A percentile compares a stretch with the other conserved stretches of the same genome.
Conservation (phyloP, 805 yeast species). For the Saccharomycopsis babjevae region DNA sequence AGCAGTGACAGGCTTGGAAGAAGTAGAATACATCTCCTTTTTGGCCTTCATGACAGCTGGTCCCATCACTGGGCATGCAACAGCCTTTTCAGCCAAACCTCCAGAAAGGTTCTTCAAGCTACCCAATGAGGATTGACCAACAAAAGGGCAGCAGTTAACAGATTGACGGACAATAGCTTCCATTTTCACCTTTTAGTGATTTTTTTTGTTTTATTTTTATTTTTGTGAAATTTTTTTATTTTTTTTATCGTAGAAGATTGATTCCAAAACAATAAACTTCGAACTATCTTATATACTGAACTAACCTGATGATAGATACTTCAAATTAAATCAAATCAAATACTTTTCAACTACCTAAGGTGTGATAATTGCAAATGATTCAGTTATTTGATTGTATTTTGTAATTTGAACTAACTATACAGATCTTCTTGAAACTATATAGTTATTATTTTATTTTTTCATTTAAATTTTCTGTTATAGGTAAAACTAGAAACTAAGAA, state of each 20-base stretch:
- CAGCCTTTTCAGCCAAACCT: constrained; percentile 46
- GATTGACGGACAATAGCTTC: constrained; percentile 73
- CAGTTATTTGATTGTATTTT: too few species aligned
- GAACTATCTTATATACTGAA: background rate
- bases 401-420: background rate
- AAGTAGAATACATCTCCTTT: constrained; percentile 25
- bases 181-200: constrained; percentile 33
- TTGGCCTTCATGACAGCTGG: constrained; percentile 41
- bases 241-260: background rate
- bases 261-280: background rate
- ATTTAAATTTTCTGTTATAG: background rate
- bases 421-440: background rate
- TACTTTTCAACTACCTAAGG: too few species aligned
- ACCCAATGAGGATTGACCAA: constrained; percentile 45
- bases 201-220: constrained; percentile 2
- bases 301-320: too few species aligned
- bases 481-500: background rate
- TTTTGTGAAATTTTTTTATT: background rate
- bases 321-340: too few species aligned
- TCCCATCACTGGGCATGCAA: constrained; percentile 85
- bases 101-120: constrained; percentile 48
- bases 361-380: too few species aligned
- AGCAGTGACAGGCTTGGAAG: constrained; percentile 26
- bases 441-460: background rate
- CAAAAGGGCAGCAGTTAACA: constrained; percentile 74